These are phyloP conservation scores for Sonneratia alba DNA, from an alignment of 345 rosid species.

Conservation along the genomic window DNA sequence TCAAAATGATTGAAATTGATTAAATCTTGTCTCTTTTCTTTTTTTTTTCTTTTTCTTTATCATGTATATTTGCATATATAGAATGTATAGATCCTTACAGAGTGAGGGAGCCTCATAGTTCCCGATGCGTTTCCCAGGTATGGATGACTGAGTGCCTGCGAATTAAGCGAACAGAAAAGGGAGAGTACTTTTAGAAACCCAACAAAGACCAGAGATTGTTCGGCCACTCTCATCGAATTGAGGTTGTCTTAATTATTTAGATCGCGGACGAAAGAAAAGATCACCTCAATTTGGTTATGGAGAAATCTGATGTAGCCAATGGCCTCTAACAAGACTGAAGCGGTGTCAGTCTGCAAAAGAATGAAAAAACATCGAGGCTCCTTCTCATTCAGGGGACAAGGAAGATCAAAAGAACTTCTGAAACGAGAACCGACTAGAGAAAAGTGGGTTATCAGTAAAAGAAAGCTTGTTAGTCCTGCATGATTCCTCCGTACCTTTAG, in stretches of 20 bases:
- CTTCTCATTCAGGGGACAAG: background rate
- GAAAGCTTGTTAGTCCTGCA: background rate
- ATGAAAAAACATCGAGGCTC: conserved; percentile 22
- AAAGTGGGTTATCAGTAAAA: background rate
- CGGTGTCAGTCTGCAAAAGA: conserved; percentile 97
- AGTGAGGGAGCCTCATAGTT: conserved; percentile 45
- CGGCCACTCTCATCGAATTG: background rate
- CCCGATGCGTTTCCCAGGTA: conserved; percentile 70
- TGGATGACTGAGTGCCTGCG: conserved; percentile 90
- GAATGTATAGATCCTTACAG: conserved; percentile 38
- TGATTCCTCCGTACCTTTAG: background rate
- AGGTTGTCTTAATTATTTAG: too few species aligned
- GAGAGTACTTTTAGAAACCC: background rate
- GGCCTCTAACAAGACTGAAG: conserved; percentile 90
- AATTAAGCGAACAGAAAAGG: background rate
- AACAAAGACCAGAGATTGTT: conserved; percentile 2
- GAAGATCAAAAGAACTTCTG: too few species aligned
- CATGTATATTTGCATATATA: too few species aligned
- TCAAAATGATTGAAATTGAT: too few species aligned
- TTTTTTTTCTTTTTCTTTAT: too few species aligned
- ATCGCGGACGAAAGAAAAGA: conserved; percentile 23
- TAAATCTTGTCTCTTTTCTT: too few species aligned
- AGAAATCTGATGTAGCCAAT: conserved; percentile 99
- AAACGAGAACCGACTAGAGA: background rate
- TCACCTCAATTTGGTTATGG: conserved; percentile 96